Percentiles rank a stretch among this genome's conserved stretches.
Evolutionary conservation across 1,284 basidiomycete species (phyloP).

Genomic region (Omphalotus olearius): DNA sequence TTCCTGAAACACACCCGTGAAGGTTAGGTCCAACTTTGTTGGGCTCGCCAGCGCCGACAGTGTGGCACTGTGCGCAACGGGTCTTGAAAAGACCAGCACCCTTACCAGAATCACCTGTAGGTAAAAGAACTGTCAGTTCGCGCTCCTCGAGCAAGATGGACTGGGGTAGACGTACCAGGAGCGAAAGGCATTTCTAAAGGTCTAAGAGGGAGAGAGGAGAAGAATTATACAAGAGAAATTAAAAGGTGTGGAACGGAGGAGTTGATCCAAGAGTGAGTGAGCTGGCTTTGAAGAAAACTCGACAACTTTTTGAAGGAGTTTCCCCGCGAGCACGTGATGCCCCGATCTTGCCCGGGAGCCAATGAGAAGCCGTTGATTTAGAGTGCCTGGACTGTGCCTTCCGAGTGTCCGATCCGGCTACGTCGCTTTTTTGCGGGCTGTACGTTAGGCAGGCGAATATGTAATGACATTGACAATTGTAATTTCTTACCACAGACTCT

Average conservation of each 20-base stretch:
- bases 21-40: constrained; percentile 96
- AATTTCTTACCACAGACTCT: no score
- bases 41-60: constrained; percentile 76
- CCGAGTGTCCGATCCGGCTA: no score
- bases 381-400: no score
- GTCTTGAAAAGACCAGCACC: constrained; percentile 94
- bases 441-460: no score
- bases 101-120: constrained; percentile 79
- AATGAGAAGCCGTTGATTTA: constrained; percentile 20
- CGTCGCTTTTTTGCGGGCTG: no score
- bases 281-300: constrained; percentile 16
- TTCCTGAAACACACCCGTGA: constrained; percentile 66
- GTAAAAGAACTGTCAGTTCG: background rate
- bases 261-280: background rate
- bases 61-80: constrained; percentile 98
- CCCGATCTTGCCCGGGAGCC: constrained; percentile 32
- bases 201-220: constrained; percentile 18
- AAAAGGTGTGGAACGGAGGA: constrained; percentile 17
- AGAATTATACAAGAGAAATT: constrained; percentile 22
- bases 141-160: background rate
- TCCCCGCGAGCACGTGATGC: constrained; percentile 24
- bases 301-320: constrained; percentile 21
- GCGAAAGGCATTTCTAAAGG: constrained; percentile 36
- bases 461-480: no score
- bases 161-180: constrained; percentile 29